Base-by-base conservation (phyloP, 2,329 filamentous ascomycete genomes). In the Ceratocystis destructans region DNA sequence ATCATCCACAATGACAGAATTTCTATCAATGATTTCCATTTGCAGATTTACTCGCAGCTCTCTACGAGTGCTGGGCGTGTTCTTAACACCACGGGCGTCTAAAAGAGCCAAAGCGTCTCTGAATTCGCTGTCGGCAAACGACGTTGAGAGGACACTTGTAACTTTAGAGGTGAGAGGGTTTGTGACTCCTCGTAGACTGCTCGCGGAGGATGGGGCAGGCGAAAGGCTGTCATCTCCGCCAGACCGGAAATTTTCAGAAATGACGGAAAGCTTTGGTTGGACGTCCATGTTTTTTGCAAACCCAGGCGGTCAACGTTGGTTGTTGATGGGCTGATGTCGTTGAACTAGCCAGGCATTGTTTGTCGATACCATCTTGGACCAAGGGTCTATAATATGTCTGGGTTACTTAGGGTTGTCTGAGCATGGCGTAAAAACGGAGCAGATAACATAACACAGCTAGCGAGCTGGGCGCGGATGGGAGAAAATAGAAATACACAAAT, bases 81-180 rank as follows among this genome's bases (percentile, higher is more conserved):
- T 96, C 66, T 82, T 78, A 15, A 91, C 75, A 0, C 81, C 81
- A 45, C 89, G 83, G 62, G 83, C 78, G 75, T 96, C 93, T 22
- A 97, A 78, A 0, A 94, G 84, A 64, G 83, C 79, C 37, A 99
- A 78, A 15, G 91, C 87, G 78, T 96, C 89, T 70, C 90, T 85
- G 71, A 97, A 96, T 70, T 96, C 93, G 4, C 89, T 82, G 75
- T 97, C 94, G 5, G 91, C 88, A 76, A 96, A 96, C 0, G 93
- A 96, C 1, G 90, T 87, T 3, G 94, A 96, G 62, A 97, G 83
- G 50, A 97, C 88, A 69, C 84, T 87, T 28, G 90, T 89, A 71
- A 96, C 83, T 73, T 94, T 90, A 68, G 87, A 87, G 6, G 89
- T 86, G 41, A 97, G 79, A 6, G 90, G 87, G 74, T 84, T 66